These are phyloP conservation scores for Orbilia brochopaga DNA, from an alignment of 2,329 filamentous ascomycete species.

Conservation along the genomic window DNA sequence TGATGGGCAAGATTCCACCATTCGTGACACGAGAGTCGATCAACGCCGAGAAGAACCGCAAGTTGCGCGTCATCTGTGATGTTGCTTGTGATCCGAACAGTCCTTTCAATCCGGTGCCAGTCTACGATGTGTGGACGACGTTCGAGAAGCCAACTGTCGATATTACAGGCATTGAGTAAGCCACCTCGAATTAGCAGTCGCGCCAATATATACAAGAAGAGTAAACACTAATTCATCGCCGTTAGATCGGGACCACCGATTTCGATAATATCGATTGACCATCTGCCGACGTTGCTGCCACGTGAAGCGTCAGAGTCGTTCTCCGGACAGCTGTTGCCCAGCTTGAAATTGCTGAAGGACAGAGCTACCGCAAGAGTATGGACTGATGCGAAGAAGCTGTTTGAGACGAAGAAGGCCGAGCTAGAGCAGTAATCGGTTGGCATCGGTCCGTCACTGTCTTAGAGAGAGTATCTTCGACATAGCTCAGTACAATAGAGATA, in stretches of 20 bases:
- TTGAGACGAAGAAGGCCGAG: conserved; percentile 77
- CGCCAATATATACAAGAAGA: too few relatives aligned
- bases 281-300: conserved; percentile 80
- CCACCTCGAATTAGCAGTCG: too few relatives aligned
- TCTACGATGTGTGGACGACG: conserved; percentile 83
- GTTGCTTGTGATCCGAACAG: conserved; percentile 78
- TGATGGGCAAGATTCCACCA: conserved; percentile 76
- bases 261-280: conserved; percentile 85
- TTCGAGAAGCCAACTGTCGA: conserved; percentile 84
- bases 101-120: conserved; percentile 75
- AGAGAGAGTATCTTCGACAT: too few relatives aligned
- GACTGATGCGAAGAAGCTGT: conserved; percentile 81
- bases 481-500: too few relatives aligned
- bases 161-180: conserved; percentile 42
- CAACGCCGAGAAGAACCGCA: conserved; percentile 68
- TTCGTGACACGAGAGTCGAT: conserved; percentile 78
- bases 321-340: conserved; percentile 76
- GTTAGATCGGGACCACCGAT: conserved; percentile 64
- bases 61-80: conserved; percentile 80
- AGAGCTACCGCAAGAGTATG: conserved; percentile 77
- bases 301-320: conserved; percentile 88
- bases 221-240: too few relatives aligned
- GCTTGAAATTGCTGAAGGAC: conserved; percentile 77
- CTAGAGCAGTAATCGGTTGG: conserved; percentile 57
- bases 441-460: not conserved